Evolutionary conservation across 495 filamentous ascomycete species (phyloP).

Genomic region (Hyaloscypha finlandica): DNA sequence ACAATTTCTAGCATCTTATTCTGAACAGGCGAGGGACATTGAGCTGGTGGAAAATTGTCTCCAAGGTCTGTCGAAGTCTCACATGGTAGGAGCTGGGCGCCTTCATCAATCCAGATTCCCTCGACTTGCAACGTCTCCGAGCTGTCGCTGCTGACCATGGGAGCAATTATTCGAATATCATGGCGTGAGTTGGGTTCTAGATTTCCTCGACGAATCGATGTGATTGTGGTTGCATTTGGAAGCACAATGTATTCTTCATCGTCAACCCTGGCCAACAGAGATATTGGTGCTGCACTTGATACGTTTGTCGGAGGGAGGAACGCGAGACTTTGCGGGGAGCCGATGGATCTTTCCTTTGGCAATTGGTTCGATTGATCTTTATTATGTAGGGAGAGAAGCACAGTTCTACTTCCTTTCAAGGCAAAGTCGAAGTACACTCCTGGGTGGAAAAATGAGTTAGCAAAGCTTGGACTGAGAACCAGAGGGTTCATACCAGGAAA

Average conservation of each 20-base stretch:
- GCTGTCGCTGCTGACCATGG: conserved; percentile 36
- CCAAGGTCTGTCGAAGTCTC: neutral
- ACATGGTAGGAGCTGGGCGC: conserved; percentile 33
- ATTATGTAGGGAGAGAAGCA: conserved; percentile 42
- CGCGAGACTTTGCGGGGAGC: neutral
- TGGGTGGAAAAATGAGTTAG: conserved; percentile 5
- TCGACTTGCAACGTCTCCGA: conserved; percentile 39
- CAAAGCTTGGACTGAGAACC: neutral
- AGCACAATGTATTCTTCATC: conserved; percentile 41
- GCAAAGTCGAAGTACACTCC: conserved; percentile 43
- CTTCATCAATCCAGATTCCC: conserved; percentile 41
- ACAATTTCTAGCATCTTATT: conserved; percentile 41
- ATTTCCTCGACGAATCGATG: conserved; percentile 33
- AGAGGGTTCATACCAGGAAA: conserved; percentile 5
- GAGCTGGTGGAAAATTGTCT: neutral
- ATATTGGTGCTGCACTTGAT: conserved; percentile 36
- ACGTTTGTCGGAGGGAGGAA: conserved; percentile 34
- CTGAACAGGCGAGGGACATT: conserved; percentile 10
- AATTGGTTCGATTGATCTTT: conserved; percentile 8
- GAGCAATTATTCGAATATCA: conserved; percentile 39
- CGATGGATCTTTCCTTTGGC: neutral
- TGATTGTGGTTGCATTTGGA: conserved; percentile 34
- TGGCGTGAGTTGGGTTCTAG: conserved; percentile 33
- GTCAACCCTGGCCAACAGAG: conserved; percentile 39
- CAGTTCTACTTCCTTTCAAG: conserved; percentile 34